phyloP scores from a whole-genome alignment of 192 early-diverging fungal genomes.

The Coemansia sp. region DNA sequence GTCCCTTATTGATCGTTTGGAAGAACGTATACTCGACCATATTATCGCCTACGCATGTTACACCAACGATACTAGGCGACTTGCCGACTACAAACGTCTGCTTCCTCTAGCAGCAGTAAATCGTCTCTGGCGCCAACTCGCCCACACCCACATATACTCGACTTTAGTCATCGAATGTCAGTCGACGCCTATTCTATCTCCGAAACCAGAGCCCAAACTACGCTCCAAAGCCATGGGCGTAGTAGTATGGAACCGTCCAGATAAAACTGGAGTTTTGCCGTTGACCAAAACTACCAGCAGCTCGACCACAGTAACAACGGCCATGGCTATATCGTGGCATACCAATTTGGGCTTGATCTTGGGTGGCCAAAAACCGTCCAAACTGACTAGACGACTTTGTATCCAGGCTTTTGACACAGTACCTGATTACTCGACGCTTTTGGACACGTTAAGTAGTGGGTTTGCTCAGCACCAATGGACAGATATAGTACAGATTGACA shows the following conservation, averaged over 20 bases:
- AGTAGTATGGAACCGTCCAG: not conserved
- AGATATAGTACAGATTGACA: conserved; percentile 3
- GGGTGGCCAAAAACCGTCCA: not conserved
- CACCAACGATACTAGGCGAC: not conserved
- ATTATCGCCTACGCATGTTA: conserved; percentile 16
- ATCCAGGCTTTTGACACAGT: conserved; percentile 21
- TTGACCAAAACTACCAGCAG: not conserved
- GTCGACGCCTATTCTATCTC: not conserved
- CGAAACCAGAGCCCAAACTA: not conserved
- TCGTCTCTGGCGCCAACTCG: conserved; percentile 21
- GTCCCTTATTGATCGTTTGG: not conserved
- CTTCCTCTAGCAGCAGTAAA: conserved; percentile 21
- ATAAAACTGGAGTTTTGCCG: not conserved
- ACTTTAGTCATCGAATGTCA: conserved; percentile 32
- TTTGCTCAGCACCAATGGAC: not conserved
- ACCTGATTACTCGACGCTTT: conserved; percentile 19
- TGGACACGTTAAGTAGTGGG: conserved; percentile 1
- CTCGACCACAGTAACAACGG: not conserved
- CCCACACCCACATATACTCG: conserved; percentile 4
- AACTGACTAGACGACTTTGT: conserved; percentile 3
- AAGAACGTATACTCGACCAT: conserved; percentile 19
- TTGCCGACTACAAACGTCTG: conserved; percentile 11
- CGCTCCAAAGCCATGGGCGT: not conserved
- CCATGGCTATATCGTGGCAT: not conserved
- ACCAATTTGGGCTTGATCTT: conserved; percentile 11